Percentiles rank a stretch among this genome's conserved stretches.
These are phyloP conservation scores for Trichoderma sp. DNA, from an alignment of 2,329 filamentous ascomycete species.

Conservation along the genomic window DNA sequence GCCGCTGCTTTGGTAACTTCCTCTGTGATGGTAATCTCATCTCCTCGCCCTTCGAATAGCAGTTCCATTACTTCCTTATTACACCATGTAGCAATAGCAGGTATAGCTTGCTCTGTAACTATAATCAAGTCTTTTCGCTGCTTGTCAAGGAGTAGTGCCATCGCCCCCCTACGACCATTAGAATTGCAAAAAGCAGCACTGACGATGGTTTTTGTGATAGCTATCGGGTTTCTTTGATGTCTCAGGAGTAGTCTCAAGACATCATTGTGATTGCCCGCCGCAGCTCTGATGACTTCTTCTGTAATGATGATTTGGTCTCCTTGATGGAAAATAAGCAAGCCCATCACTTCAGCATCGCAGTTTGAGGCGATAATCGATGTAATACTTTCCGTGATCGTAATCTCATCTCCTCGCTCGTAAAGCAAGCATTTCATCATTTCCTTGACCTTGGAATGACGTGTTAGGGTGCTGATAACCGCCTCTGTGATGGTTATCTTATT, in stretches of 20 bases:
- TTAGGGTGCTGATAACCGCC: too few species aligned
- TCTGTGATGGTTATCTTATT: too few species aligned
- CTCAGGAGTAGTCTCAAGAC: not conserved
- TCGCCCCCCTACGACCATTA: too few species aligned
- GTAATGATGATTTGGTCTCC: too few species aligned
- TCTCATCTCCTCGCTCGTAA: conserved; percentile 2
- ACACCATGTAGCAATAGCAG: not conserved
- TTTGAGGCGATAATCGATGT: conserved; percentile 6
- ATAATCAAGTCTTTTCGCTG: not conserved
- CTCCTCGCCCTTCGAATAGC: conserved; percentile 18
- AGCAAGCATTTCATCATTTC: too few species aligned
- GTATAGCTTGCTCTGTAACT: not conserved
- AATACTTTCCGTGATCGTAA: conserved; percentile 16
- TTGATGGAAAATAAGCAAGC: too few species aligned
- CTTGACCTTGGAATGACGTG: too few species aligned
- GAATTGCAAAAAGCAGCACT: too few species aligned
- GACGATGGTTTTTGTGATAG: too few species aligned
- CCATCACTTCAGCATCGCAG: not conserved
- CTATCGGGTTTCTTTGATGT: too few species aligned
- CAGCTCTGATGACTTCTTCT: too few species aligned
- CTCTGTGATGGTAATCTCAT: conserved; percentile 19
- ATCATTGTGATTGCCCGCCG: not conserved
- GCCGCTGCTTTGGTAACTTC: conserved; percentile 18
- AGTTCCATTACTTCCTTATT: not conserved
- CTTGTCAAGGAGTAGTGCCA: too few species aligned